phyloP scores from a whole-genome alignment of 306 rosid species.

The Comarum palustre region DNA sequence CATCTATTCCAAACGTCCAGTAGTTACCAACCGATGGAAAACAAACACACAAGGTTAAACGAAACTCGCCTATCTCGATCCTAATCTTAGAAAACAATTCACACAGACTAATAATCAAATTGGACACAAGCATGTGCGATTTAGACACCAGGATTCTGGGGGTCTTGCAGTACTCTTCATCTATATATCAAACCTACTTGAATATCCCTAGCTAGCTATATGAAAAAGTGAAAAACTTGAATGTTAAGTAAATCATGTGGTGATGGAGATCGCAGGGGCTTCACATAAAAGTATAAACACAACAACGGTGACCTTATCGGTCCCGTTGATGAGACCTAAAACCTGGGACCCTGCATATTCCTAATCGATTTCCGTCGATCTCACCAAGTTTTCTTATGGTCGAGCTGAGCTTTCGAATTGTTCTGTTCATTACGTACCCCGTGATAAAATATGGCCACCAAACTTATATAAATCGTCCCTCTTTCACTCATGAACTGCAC shows the following conservation, averaged over 20 bases:
- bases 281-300: background rate
- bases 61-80: background rate
- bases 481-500: background rate
- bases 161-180: no score
- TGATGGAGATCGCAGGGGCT: background rate
- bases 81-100: background rate
- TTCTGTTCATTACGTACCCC: background rate
- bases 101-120: background rate
- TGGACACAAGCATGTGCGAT: constrained; percentile 22
- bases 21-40: background rate
- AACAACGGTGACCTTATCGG: background rate
- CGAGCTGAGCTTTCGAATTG: constrained; percentile 1
- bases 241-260: constrained; percentile 12
- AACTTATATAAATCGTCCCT: background rate
- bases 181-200: background rate
- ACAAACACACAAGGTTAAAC: background rate
- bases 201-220: no score
- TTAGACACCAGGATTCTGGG: background rate
- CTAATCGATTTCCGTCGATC: background rate
- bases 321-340: background rate
- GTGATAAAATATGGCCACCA: background rate
- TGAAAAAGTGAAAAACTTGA: background rate
- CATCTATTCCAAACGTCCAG: background rate
- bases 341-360: background rate
- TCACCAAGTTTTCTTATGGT: constrained; percentile 17